Evolutionary conservation across 208 protist species (phyloP), one percentile per base, ranked within the genome.

Genomic region (Herpetomonas muscarum): DNA sequence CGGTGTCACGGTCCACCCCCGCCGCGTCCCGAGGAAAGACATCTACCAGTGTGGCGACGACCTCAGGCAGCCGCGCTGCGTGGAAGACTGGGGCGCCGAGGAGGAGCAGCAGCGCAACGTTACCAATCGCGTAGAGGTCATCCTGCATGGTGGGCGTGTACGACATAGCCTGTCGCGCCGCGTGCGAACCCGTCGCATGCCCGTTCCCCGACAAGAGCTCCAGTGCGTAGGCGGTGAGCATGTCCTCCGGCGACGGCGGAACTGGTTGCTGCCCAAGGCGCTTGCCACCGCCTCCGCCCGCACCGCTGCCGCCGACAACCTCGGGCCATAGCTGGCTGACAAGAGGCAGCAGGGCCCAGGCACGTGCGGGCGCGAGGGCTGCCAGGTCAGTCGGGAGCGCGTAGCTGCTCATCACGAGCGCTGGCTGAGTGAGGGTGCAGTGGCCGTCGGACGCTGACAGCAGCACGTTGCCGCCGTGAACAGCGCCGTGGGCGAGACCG

Each of bases 41-140:
- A 24, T 36, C 29, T 9, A 52, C 47, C 2, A 79, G 62, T 0
- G 65, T 67, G 39, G 64, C 47, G 42, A 79, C 50, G 28, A 74
- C 74, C 13, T 76, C 77, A 34, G 67, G 68, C 26, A 84, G 39
- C 0, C 64, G 68, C 3, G 47, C 44, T 4, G 57, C 67, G 55
- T 87, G 73, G 41, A 89, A 80, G 32, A 76, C 62, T 13, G 87
- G 87, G 1, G 82, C 67, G n/a, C 83, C 87, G 9, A 70, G 6
- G 22, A 81, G 55, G 25, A 85, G 69, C 1, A 70, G 47, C 10
- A 90, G 55, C 21, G 70, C 66, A 0, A 90, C 54, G 57, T 79
- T 70, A 34, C 77, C 87, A 13, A 90, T 53, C n/a, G 87, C 82
- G 53, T 90, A 87, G n/a, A 93, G 42, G 64, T 93, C 87, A 51